These are phyloP conservation scores for Botryosphaeria dothidea DNA, from an alignment of 2,329 filamentous ascomycete species.

Conservation along the genomic window DNA sequence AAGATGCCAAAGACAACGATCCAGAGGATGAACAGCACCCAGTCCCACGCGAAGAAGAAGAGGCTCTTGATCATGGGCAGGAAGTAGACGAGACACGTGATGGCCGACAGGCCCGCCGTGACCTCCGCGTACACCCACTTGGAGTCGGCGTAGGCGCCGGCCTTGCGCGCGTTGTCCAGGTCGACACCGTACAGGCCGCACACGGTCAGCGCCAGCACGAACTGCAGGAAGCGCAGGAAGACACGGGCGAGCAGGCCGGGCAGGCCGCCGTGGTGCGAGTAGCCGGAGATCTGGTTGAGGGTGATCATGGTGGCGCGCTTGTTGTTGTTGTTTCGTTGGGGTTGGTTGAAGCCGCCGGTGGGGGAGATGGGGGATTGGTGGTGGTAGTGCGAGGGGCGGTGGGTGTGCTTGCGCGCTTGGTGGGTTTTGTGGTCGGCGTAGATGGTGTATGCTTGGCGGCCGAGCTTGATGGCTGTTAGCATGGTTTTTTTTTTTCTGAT, in stretches of 20 bases:
- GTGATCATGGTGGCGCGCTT: constrained; percentile 13
- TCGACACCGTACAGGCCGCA: constrained; percentile 65
- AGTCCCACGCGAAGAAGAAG: constrained; percentile 66
- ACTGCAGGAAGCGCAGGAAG: constrained; percentile 71
- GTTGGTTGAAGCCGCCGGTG: not conserved
- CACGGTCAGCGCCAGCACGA: constrained; percentile 74
- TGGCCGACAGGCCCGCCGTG: constrained; percentile 64
- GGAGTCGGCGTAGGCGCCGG: constrained; percentile 46
- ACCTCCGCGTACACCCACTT: constrained; percentile 66
- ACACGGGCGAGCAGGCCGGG: constrained; percentile 56
- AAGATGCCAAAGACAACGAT: constrained; percentile 82
- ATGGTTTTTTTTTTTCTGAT: not conserved
- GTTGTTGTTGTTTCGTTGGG: not conserved
- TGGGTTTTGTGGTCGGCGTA: constrained; percentile 15
- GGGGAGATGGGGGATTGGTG: not conserved
- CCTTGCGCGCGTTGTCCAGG: constrained; percentile 35
- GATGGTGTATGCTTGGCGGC: constrained; percentile 3
- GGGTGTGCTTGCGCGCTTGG: constrained; percentile 4
- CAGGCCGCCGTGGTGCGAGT: constrained; percentile 33
- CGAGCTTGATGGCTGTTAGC: constrained; percentile 9
- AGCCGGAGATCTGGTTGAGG: not conserved
- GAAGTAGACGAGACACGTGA: constrained; percentile 66
- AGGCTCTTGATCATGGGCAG: constrained; percentile 55
- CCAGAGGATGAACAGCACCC: constrained; percentile 62
- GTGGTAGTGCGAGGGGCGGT: not conserved